Evolutionary conservation across 768 basidiomycete species (phyloP).

Genomic region (Tricholoma flavovirens): DNA sequence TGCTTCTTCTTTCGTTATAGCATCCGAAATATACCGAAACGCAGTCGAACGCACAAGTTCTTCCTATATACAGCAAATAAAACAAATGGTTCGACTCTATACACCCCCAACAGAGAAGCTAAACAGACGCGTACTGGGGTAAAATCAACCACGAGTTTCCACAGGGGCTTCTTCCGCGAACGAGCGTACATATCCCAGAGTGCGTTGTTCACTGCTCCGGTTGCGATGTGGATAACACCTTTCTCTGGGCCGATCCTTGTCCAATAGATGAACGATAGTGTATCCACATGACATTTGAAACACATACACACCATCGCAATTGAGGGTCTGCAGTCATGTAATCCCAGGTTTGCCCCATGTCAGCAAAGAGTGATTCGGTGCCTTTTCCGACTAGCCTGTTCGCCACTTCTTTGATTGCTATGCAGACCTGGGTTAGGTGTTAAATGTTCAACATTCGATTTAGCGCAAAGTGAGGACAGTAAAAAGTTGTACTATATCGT

Average conservation of each 20-base stretch:
- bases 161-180: constrained; percentile 76
- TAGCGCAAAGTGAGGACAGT: neutral
- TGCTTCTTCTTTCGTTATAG: constrained; percentile 88
- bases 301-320: constrained; percentile 66
- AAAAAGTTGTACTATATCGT: constrained; percentile 66
- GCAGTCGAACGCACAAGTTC: constrained; percentile 71
- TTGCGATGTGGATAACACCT: constrained; percentile 89
- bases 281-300: neutral
- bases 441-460: neutral
- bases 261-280: neutral
- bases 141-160: constrained; percentile 93
- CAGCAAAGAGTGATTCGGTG: constrained; percentile 72
- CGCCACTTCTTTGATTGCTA: constrained; percentile 74
- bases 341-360: constrained; percentile 92
- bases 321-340: constrained; percentile 86
- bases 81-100: neutral
- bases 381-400: constrained; percentile 79
- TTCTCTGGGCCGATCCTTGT: constrained; percentile 89
- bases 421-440: constrained; percentile 54
- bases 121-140: constrained; percentile 44
- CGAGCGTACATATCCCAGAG: constrained; percentile 92
- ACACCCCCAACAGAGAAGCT: neutral
- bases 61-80: constrained; percentile 41
- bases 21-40: constrained; percentile 91
- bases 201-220: constrained; percentile 86